Percentiles rank a stretch among this genome's conserved stretches.
Conservation (phyloP, 2,329 filamentous ascomycete genomes). For the Exophiala sideris region DNA sequence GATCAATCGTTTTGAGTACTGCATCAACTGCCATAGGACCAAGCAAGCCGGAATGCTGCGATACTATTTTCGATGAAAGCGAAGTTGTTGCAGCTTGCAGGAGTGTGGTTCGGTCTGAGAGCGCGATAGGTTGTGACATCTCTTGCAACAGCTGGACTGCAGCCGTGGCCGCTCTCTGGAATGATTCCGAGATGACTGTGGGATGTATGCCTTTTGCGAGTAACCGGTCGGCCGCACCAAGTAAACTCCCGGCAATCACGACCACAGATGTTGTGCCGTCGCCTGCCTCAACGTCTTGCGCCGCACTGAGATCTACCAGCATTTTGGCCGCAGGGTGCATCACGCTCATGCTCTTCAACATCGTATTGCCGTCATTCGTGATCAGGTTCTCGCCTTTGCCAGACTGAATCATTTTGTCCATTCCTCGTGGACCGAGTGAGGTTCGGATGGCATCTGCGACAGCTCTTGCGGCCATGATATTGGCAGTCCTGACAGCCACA, state of each 20-base stretch:
- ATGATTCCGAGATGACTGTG: slow-evolving; percentile 94
- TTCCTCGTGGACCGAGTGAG: slow-evolving; percentile 90
- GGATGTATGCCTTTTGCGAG: slow-evolving; percentile 93
- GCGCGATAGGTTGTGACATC: slow-evolving; percentile 91
- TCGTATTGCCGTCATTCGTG: slow-evolving; percentile 98
- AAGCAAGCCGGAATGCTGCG: slow-evolving; percentile 89
- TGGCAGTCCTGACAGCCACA: slow-evolving; percentile 89
- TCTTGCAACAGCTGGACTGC: slow-evolving; percentile 87
- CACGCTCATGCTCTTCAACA: slow-evolving; percentile 98
- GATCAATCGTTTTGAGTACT: slow-evolving; percentile 91
- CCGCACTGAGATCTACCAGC: slow-evolving; percentile 94
- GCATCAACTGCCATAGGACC: slow-evolving; percentile 98
- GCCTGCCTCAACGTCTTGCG: slow-evolving; percentile 96
- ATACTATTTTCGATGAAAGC: slow-evolving; percentile 96
- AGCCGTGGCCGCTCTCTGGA: slow-evolving; percentile 87
- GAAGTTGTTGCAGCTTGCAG: slow-evolving; percentile 96
- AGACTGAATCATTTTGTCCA: slow-evolving; percentile 99
- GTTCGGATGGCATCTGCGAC: slow-evolving; percentile 97
- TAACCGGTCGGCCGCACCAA: slow-evolving; percentile 89
- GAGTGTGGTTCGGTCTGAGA: slow-evolving; percentile 82
- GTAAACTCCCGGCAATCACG: slow-evolving; percentile 90
- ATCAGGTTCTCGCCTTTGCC: slow-evolving; percentile 97
- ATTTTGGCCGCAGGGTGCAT: slow-evolving; percentile 99
- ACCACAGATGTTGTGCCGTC: slow-evolving; percentile 98
- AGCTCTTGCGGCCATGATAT: slow-evolving; percentile 96